A percentile compares a stretch with the other conserved stretches of the same genome.
Evolutionary conservation across 2,329 filamentous ascomycete species (phyloP).

Genomic region (Madurella mycetomatis): DNA sequence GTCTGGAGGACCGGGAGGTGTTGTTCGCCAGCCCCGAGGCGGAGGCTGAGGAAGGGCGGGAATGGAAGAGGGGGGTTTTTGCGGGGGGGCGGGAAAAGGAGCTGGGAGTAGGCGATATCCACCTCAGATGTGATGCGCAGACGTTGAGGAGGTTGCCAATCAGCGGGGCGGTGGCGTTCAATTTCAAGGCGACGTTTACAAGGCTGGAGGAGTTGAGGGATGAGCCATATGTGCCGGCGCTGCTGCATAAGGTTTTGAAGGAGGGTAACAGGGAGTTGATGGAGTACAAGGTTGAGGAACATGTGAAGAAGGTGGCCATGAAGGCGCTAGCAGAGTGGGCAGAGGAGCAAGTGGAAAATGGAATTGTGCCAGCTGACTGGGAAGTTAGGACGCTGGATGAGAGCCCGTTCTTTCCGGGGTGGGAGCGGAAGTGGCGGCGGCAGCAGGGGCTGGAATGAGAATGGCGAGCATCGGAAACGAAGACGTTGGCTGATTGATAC

Average conservation of each 20-base stretch:
- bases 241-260: constrained; percentile 64
- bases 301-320: constrained; percentile 68
- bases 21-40: constrained; percentile 70
- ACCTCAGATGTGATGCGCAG: constrained; percentile 83
- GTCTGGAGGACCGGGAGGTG: constrained; percentile 69
- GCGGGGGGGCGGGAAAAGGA: constrained; percentile 44
- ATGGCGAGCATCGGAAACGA: not conserved
- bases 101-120: constrained; percentile 55
- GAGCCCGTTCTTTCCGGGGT: constrained; percentile 70
- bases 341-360: constrained; percentile 56
- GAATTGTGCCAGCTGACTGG: constrained; percentile 49
- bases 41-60: constrained; percentile 52
- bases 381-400: constrained; percentile 66
- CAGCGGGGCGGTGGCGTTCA: constrained; percentile 73
- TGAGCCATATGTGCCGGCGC: constrained; percentile 67
- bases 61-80: constrained; percentile 53
- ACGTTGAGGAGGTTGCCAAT: constrained; percentile 75
- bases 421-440: constrained; percentile 65
- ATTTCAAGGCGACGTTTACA: constrained; percentile 84
- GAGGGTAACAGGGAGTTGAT: constrained; percentile 45
- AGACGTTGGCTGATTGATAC: not conserved
- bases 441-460: constrained; percentile 19
- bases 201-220: constrained; percentile 63
- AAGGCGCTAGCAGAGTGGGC: constrained; percentile 61
- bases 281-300: constrained; percentile 77